These are phyloP conservation scores for Akanthomyces lecanii DNA, from an alignment of 2,329 filamentous ascomycete genomes.

Conservation along the genomic window DNA sequence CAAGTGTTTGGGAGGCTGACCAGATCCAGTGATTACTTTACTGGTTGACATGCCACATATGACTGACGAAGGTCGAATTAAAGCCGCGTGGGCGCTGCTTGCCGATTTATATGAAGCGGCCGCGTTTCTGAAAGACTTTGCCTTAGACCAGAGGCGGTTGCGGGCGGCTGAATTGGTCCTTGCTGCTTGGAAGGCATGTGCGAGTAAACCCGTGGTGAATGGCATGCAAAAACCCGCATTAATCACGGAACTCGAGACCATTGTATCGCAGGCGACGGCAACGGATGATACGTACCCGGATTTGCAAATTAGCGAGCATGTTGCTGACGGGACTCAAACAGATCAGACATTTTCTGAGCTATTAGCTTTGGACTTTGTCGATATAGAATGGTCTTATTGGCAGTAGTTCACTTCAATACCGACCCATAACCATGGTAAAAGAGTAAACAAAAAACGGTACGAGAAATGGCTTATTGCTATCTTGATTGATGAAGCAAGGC, in stretches of 20 bases:
- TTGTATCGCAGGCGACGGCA: background rate
- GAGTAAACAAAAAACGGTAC: no score
- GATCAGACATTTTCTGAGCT: background rate
- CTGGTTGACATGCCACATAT: background rate
- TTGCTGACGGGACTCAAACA: background rate
- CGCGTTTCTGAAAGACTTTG: background rate
- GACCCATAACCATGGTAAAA: no score
- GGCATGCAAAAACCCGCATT: background rate
- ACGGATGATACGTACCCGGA: no score
- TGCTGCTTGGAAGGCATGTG: background rate
- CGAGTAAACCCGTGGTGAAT: background rate
- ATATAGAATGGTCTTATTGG: constrained; percentile 6
- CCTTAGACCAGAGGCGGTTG: background rate
- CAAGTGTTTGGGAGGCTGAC: background rate
- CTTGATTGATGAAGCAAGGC: no score
- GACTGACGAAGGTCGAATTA: background rate
- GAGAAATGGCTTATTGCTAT: no score
- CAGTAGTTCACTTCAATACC: background rate
- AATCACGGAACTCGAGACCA: background rate
- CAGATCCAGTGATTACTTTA: background rate
- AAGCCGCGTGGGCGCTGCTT: background rate
- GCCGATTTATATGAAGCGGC: background rate
- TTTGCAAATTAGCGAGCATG: background rate
- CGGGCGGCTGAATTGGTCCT: background rate
- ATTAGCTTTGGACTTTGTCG: background rate